These are phyloP conservation scores for Arabidopsis lyrata DNA, from an alignment of 441 rosid genomes.

Conservation along the genomic window DNA sequence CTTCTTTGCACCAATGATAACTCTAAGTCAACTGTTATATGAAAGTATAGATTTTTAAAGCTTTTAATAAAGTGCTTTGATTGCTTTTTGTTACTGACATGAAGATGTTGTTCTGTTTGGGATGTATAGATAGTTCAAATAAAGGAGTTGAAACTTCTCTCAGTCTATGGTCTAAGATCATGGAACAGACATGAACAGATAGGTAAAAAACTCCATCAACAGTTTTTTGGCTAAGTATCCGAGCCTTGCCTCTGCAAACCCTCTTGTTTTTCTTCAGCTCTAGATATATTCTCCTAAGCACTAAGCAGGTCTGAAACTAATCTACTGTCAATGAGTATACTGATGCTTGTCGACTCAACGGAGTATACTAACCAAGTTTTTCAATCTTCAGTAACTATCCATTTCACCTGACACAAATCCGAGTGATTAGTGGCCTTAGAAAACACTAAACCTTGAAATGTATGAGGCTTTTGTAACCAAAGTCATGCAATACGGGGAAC, in stretches of 20 bases:
- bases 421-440: not conserved
- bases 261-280: conserved; percentile 68
- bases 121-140: no score
- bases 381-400: conserved; percentile 63
- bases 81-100: no score
- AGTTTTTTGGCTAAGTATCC: conserved; percentile 76
- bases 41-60: no score
- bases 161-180: not conserved
- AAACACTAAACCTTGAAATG: conserved; percentile 5
- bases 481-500: not conserved
- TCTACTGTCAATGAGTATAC: conserved; percentile 74
- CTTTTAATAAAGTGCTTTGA: no score
- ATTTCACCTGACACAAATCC: conserved; percentile 41
- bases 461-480: not conserved
- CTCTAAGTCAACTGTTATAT: no score
- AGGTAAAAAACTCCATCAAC: conserved; percentile 48
- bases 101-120: no score
- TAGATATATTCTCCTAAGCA: conserved; percentile 69
- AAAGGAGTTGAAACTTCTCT: no score
- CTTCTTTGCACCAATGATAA: no score
- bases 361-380: conserved; percentile 41
- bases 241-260: conserved; percentile 70
- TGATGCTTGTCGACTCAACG: conserved; percentile 61
- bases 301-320: conserved; percentile 66
- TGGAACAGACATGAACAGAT: not conserved